Percentiles rank a stretch among this genome's conserved stretches.
These are phyloP conservation scores for Perilla frutescens DNA, from an alignment of 257 asterid species.

Conservation along the genomic window DNA sequence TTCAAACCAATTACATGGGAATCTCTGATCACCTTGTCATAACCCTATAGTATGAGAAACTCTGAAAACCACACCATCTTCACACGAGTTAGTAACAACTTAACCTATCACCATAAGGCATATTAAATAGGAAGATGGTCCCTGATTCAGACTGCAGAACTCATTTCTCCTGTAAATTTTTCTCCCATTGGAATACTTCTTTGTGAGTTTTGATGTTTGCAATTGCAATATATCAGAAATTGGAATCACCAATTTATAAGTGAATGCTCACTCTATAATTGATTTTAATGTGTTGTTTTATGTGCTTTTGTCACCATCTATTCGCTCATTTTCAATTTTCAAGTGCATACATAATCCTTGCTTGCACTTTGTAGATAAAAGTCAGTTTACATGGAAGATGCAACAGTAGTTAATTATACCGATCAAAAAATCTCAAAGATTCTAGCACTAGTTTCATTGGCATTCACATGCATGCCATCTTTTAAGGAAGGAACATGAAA, in stretches of 20 bases:
- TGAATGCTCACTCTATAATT: constrained; percentile 5
- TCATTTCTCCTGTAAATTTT: not conserved
- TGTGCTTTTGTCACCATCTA: constrained; percentile 17
- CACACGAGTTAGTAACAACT: constrained; percentile 4
- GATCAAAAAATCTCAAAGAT: constrained; percentile 1
- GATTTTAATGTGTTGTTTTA: not conserved
- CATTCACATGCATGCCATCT: constrained; percentile 17
- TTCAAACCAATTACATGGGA: not conserved
- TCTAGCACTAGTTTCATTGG: constrained; percentile 10
- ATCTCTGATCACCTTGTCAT: not conserved
- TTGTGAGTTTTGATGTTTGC: not conserved
- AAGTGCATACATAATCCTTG: not conserved
- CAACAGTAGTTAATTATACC: constrained; percentile 13
- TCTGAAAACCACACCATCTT: constrained; percentile 9
- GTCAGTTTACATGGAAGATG: constrained; percentile 1
- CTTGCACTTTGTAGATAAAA: constrained; percentile 3
- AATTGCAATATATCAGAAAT: not conserved
- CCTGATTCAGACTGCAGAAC: not conserved
- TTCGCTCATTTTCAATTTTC: not conserved
- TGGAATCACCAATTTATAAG: constrained; percentile 19
- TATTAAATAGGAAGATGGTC: not conserved
- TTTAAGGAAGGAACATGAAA: constrained; percentile 10
- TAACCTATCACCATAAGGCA: constrained; percentile 18
- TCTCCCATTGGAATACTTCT: not conserved
- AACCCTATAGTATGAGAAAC: constrained; percentile 2